Evolutionary conservation across 257 asterid species (phyloP), one percentile per base, ranked within the genome.

Genomic region (Solanum chaucha): DNA sequence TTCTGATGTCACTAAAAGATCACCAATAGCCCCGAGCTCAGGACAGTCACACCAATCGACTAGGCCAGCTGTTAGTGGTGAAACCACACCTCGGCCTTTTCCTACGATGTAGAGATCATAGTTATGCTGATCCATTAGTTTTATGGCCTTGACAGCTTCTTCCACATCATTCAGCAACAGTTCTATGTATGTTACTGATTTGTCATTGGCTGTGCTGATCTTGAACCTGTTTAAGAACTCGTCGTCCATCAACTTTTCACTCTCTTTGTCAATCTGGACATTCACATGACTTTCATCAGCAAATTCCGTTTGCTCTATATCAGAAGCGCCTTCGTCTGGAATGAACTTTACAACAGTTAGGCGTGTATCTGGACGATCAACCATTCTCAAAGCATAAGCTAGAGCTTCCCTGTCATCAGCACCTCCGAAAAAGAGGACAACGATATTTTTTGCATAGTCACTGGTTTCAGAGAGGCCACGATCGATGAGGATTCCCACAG

Each of bases 11-110:
- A 94, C 94, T 87, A 97, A 84, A 36, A 97, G 96, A 87, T 97
- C 99, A 1, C 99, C 99, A 1, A 97, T 95, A 0, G 99, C 92
- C 22, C 99, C 99, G 3, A 97, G 95, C 89, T 97, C 99, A 0
- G 99, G 99, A 85, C 98, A 94, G 86, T 97, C 99, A 35, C 98
- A 94, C 99, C 99, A 97, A 77, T 97, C 99, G 3, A 94, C 91
- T 5, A 97, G 91, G 15, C 99, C 99, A 1, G 92, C 85, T 0
- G 98, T 95, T 19, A 97, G 87, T 3, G 98, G 96, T 0, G 98
- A 93, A 7, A 35, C 48, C 87, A 89, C 44, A 1, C 96, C 98
- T 75, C 93, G 85, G 15, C 99, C 99, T 89, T 94, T 93, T n/a
- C 99, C 99, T 1, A 97, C 99, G 0, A 97, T 65, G 90, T 92